Evolutionary conservation across 805 yeast genomes (phyloP).

Genomic region (Saccharomycopsis malanga): DNA sequence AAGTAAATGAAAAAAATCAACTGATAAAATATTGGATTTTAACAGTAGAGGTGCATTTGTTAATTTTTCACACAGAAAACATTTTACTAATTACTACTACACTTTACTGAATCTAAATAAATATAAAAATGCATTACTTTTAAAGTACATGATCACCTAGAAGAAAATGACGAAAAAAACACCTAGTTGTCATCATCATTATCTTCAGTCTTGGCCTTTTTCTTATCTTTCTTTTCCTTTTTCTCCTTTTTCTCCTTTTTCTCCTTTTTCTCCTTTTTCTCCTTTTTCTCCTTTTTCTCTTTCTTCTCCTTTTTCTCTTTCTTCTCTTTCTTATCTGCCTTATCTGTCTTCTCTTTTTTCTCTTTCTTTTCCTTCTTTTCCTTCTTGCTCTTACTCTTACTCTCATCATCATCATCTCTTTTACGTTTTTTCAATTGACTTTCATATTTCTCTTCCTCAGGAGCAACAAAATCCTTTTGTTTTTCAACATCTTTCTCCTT

Average conservation of each 20-base stretch:
- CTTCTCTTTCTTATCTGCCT: not conserved
- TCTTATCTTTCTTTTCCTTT: not conserved
- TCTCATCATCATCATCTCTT: not conserved
- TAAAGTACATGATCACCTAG: too few species aligned
- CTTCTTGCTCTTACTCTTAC: not conserved
- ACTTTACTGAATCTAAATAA: too few species aligned
- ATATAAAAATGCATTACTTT: too few species aligned
- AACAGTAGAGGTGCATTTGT: too few species aligned
- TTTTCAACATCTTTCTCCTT: conserved; percentile 61
- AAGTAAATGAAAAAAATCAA: too few species aligned
- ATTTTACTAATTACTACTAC: too few species aligned
- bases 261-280: not conserved
- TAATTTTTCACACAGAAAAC: too few species aligned
- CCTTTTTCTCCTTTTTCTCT: conserved; percentile 1
- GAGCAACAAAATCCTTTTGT: conserved; percentile 76
- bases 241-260: not conserved
- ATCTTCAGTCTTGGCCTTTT: too few species aligned
- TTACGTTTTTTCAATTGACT: not conserved
- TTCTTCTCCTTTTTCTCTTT: not conserved
- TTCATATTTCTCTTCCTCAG: conserved; percentile 51
- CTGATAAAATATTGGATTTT: too few species aligned
- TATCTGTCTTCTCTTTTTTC: not conserved
- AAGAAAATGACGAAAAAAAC: too few species aligned
- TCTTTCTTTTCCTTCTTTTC: not conserved
- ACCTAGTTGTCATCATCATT: too few species aligned